Evolutionary conservation across 768 basidiomycete species (phyloP), one percentile per base, ranked within the genome.

Genomic region (Termitomyces sp.): DNA sequence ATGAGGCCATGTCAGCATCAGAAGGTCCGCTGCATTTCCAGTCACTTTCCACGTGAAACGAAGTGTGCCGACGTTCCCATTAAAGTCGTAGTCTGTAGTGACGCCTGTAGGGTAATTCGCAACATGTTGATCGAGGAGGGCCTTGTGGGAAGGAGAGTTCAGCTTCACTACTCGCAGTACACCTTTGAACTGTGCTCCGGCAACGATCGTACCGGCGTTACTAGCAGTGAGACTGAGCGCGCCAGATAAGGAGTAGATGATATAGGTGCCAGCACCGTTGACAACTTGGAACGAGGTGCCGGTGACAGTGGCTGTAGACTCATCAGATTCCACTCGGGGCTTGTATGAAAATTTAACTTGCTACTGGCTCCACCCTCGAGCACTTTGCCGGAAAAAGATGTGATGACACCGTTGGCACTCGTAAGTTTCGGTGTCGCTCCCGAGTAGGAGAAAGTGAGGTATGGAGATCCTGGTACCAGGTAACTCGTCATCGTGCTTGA

Each of bases 1-100:
- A 54, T 73, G 72, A 11, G 72, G 70, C 66, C 68, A 73, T 31
- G 71, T 71, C 25, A 73, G 61, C 62, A 71, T 66, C 21, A 73
- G 63, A 32, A 71, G 65, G 12, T 71, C 60, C 1, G 61, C 62
- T 16, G 71, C 60, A 48, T 62, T 68, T 25, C 72, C 72, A n/a
- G 59, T 56, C 10, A 70, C 68, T 16, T 58, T 63, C 69, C 69
- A 73, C 2, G 69, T 72, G 63, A 73, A 73, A 37, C 62, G 64
- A 43, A 73, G 63, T 10, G 63, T 69, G 16, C 69, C 67, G 2
- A 54, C 61, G 44, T 71, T 55, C 17, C 69, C 70, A n/a, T 62
- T 43, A 56, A 73, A 68, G 11, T 63, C 59, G 54, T 73, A 73
- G 44, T 71, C 70, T n/a, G 67, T 66, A 0, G 64, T 54, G 8